Base-by-base conservation (phyloP, 179 eudicot species). In the Heliamphora pulchella region DNA sequence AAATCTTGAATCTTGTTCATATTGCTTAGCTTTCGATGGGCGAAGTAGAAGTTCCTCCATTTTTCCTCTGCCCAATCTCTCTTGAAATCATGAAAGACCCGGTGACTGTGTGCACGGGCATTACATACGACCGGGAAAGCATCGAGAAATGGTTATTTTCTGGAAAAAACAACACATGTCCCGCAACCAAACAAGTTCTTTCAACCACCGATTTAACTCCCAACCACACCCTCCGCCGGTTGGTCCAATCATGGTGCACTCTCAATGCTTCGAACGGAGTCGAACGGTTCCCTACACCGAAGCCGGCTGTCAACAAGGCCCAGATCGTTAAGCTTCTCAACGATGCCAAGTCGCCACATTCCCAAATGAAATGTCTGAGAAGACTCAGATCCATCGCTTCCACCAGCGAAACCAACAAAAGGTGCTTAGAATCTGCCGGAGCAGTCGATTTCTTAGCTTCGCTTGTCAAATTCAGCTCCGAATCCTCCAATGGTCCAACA, bases 31-130 rank as follows among this genome's bases (percentile, higher is more conserved):
- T 3, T 3, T 41, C 20, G 10, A 83, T 79, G 82, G 74, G 43
- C 3, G 87, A 86, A 70, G 77, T 78, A 3, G 91, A 87, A 15
- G 81, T 82, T 0, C 91, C 89, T 17, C 84, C 80, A 15, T 89
- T 80, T 46, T 87, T 89, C 78, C 20, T 89, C 17, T 89, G 91
- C 51, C 91, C 91, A 0, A 89, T 89, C 50, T 89, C 91, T 18
- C 87, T 89, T 47, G 89, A 89, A 18, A 84, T 87, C 5, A 87
- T 89, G 89, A 74, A 82, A 71, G 89, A 87, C 44, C 91, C 89
- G 4, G 89, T 89, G 31, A 87, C 88, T 0, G 61, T 89, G 5
- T 39, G 83, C 50, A 85, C 87, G 51, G 91, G 89, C 1, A 89
- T 89, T 18, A 89, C 91, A 10, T 89, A 89, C 83, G 91, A 87